phyloP scores from a whole-genome alignment of 352 stramenopile genomes.

The Phytophthora sp. region DNA sequence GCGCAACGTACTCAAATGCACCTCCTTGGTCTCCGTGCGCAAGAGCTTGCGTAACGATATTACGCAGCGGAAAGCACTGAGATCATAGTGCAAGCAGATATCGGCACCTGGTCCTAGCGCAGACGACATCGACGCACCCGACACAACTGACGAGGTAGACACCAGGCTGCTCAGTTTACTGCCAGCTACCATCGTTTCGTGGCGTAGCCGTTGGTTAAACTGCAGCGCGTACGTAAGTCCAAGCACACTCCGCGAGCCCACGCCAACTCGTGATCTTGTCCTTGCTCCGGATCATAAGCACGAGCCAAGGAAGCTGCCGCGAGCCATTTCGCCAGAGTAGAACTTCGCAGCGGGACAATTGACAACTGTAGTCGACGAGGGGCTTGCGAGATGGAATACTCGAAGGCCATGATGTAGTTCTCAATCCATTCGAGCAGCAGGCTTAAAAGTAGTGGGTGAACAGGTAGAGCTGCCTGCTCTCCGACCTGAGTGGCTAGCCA shows the following conservation, averaged over 20 bases:
- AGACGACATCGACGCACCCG: conserved; percentile 26
- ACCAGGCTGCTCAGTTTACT: conserved; percentile 60
- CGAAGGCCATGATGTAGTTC: conserved; percentile 79
- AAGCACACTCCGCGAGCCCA: conserved; percentile 51
- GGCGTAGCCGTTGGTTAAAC: conserved; percentile 71
- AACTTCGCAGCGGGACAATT: conserved; percentile 58
- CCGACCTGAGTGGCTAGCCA: conserved; percentile 56
- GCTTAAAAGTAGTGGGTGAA: conserved; percentile 62
- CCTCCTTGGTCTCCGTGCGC: conserved; percentile 36
- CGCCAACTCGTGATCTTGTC: conserved; percentile 18
- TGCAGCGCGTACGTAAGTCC: conserved; percentile 65
- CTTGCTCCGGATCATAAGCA: conserved; percentile 7
- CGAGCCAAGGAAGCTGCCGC: conserved; percentile 23
- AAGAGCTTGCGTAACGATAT: conserved; percentile 49
- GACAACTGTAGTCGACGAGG: conserved; percentile 61
- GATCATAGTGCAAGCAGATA: conserved; percentile 62
- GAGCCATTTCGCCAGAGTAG: conserved; percentile 50
- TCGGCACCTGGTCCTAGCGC: conserved; percentile 42
- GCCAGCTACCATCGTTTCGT: conserved; percentile 53
- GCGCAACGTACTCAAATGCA: conserved; percentile 60
- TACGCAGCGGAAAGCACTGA: conserved; percentile 48
- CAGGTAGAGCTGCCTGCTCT: conserved; percentile 43
- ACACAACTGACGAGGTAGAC: conserved; percentile 29
- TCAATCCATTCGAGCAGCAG: conserved; percentile 74
- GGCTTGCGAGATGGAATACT: conserved; percentile 66